Percentiles rank a stretch among this genome's conserved stretches.
Evolutionary conservation across 2,329 filamentous ascomycete species (phyloP).

Genomic region (Rasamsonia emersonii): DNA sequence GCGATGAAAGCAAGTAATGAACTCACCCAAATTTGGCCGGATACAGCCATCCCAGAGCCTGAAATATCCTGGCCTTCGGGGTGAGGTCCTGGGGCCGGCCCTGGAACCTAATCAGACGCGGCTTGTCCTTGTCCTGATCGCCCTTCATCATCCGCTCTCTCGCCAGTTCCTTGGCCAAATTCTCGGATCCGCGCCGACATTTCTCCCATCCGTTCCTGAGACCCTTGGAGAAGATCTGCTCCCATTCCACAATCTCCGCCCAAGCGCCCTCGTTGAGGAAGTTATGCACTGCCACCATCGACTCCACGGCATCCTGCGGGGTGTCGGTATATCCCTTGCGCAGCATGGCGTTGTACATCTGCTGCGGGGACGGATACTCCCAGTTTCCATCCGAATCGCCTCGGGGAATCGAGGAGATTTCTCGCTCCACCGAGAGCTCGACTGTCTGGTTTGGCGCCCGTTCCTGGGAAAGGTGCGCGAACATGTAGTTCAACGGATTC

Average conservation of each 20-base stretch:
- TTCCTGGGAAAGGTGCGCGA: slow-evolving; percentile 71
- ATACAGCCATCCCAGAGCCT: slow-evolving; percentile 69
- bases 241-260: slow-evolving; percentile 91
- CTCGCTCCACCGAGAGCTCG: slow-evolving; percentile 68
- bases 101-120: slow-evolving; percentile 76
- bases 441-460: slow-evolving; percentile 64
- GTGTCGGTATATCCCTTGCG: slow-evolving; percentile 95
- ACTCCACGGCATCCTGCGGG: slow-evolving; percentile 83
- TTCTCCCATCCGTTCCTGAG: slow-evolving; percentile 63
- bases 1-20: neutral
- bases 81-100: slow-evolving; percentile 83
- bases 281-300: slow-evolving; percentile 97
- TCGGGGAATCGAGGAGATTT: slow-evolving; percentile 84
- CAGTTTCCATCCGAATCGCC: slow-evolving; percentile 68
- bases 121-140: slow-evolving; percentile 40
- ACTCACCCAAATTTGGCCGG: slow-evolving; percentile 69
- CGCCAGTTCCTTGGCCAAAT: slow-evolving; percentile 48
- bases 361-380: slow-evolving; percentile 97
- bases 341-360: slow-evolving; percentile 98
- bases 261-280: slow-evolving; percentile 97
- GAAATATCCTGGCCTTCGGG: slow-evolving; percentile 79
- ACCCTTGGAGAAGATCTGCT: slow-evolving; percentile 71
- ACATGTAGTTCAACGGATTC: slow-evolving; percentile 93
- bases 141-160: slow-evolving; percentile 37
- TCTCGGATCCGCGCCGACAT: slow-evolving; percentile 65